Conservation (phyloP, 2,329 filamentous ascomycete genomes). For the Trematosphaeria pertusa region DNA sequence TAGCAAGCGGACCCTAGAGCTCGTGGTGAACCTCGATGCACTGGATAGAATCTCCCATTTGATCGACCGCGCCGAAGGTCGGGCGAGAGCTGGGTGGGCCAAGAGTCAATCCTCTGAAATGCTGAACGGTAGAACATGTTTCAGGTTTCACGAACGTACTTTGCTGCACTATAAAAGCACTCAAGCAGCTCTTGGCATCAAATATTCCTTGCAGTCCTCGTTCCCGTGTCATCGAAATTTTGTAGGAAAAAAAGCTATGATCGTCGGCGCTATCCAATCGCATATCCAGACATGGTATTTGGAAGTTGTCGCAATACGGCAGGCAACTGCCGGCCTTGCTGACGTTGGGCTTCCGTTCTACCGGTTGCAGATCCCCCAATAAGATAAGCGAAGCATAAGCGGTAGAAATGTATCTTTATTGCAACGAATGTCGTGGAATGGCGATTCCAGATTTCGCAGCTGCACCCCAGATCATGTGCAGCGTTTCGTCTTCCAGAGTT, state of each 20-base stretch:
- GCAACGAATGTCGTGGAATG: not conserved
- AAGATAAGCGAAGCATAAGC: not conserved
- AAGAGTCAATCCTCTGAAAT: not conserved
- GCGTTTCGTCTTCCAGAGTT: too few relatives aligned
- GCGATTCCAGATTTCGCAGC: not conserved
- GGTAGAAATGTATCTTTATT: slow-evolving; percentile 14
- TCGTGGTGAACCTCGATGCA: not conserved
- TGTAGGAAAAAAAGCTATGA: not conserved
- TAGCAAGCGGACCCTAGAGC: not conserved
- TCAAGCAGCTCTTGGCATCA: not conserved
- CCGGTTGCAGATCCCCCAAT: slow-evolving; percentile 13
- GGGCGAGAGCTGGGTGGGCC: not conserved
- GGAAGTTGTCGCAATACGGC: slow-evolving; percentile 11
- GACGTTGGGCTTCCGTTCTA: slow-evolving; percentile 15
- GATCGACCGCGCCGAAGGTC: not conserved
- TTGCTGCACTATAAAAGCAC: slow-evolving; percentile 1
- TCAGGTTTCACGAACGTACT: slow-evolving; percentile 1
- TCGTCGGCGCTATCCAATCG: slow-evolving; percentile 6
- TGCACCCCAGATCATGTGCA: slow-evolving; percentile 21
- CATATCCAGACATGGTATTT: slow-evolving; percentile 1
- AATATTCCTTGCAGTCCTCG: not conserved
- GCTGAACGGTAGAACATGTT: not conserved
- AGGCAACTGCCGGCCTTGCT: slow-evolving; percentile 17
- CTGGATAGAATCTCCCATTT: not conserved
- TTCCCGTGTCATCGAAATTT: not conserved